Evolutionary conservation across 2,329 filamentous ascomycete species (phyloP), one percentile per base, ranked within the genome.

Genomic region (Epichloe aotearoae): DNA sequence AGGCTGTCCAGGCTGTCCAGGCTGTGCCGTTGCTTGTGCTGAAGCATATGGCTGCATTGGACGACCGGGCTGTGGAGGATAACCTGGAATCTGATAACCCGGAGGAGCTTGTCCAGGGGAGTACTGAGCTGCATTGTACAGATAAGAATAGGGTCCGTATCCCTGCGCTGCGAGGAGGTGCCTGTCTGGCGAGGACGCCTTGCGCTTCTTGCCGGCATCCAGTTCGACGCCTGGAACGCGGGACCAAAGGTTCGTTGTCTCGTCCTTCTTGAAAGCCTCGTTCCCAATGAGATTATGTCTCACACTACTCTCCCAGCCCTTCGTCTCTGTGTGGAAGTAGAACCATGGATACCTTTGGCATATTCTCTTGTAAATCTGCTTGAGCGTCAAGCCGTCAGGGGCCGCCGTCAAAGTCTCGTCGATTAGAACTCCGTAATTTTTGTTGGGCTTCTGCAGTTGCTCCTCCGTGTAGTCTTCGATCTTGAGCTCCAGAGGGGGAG

Each of bases 281-380:
- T 81, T 81, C 2, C 77, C 77, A 56, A 81, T 79, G 30, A 82
- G 69, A 51, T 81, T 82, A 57, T 82, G 78, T 1, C 78, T 74
- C n/a, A 82, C 78, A 57, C 77, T 81, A 56, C 77, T 81, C 61
- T 82, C 77, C 78, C 78, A 82, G n/a, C 78, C 78, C 59, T 80
- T 82, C 5, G 78, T 81, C 59, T 79, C 77, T 17, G 77, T 76
- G 50, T 69, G 70, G 58, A 81, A 81, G 56, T 74, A 76, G 55
- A 77, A 82, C 69, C 74, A 80, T 10, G 77, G 77, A 56, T 80
- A 80, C 56, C 70, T 70, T 53, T 70, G 68, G 56, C 74, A 76
- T 49, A 82, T 82, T 46, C 77, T 70, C 62, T 81, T 81, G 64
- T 82, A 82, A 50, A 81, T 80, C 62, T 81, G 77, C 62, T 80